A percentile compares a stretch with the other conserved stretches of the same genome.
phyloP scores from a whole-genome alignment of 495 filamentous ascomycete genomes.

The Zalerion maritima region DNA sequence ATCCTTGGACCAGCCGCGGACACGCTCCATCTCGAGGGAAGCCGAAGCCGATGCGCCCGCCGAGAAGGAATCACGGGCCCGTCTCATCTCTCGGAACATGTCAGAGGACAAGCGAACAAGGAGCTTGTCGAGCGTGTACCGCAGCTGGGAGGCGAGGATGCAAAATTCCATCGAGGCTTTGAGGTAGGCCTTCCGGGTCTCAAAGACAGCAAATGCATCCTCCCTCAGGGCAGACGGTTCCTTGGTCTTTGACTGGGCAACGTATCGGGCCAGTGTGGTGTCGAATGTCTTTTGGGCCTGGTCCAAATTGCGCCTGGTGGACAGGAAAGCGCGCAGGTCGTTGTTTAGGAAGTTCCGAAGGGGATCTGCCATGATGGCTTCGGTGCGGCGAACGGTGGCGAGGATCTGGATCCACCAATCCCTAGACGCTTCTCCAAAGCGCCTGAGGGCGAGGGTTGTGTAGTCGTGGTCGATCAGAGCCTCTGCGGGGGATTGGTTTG shows the following conservation, averaged over 20 bases:
- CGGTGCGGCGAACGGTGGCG: constrained; percentile 54
- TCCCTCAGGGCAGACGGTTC: constrained; percentile 81
- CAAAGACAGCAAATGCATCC: constrained; percentile 91
- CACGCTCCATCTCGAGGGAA: constrained; percentile 69
- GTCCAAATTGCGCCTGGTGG: constrained; percentile 59
- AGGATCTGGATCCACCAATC: constrained; percentile 78
- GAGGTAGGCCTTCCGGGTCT: constrained; percentile 80
- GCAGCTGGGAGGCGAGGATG: constrained; percentile 66
- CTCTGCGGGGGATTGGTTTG: constrained; percentile 46
- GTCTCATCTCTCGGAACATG: constrained; percentile 71
- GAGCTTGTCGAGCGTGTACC: constrained; percentile 68
- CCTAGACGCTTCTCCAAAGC: constrained; percentile 67
- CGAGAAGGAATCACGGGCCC: constrained; percentile 44
- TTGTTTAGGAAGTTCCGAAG: constrained; percentile 58
- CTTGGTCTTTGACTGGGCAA: constrained; percentile 77
- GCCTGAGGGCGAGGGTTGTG: constrained; percentile 69
- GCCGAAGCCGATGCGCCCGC: constrained; percentile 46
- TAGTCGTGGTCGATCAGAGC: constrained; percentile 89
- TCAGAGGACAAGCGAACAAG: constrained; percentile 72
- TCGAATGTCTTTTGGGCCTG: constrained; percentile 75
- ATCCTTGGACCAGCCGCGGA: constrained; percentile 81
- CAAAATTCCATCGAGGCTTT: constrained; percentile 90
- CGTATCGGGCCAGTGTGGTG: constrained; percentile 60
- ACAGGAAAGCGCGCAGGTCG: constrained; percentile 50
- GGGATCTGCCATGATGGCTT: constrained; percentile 63